A percentile compares a stretch with the other conserved stretches of the same genome.
phyloP scores from a whole-genome alignment of 306 rosid genomes.

The Arachis hypogaea region DNA sequence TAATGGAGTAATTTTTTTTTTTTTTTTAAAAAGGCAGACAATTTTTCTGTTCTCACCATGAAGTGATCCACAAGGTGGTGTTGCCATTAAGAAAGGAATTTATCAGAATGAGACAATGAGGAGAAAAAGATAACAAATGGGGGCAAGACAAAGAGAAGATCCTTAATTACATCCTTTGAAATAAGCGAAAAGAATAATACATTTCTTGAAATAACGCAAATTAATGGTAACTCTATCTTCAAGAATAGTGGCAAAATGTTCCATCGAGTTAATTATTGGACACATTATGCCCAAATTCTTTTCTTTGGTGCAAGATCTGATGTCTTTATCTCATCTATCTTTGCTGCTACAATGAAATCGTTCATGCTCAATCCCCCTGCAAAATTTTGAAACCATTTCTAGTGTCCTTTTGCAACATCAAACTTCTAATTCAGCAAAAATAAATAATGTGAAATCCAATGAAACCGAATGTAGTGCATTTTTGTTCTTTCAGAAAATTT shows the following conservation, averaged over 20 bases:
- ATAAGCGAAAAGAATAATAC: constrained; percentile 11
- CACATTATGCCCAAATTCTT: constrained; percentile 82
- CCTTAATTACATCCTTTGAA: background rate
- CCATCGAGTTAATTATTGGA: constrained; percentile 4
- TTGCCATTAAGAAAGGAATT: too few relatives aligned
- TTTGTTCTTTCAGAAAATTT: too few relatives aligned
- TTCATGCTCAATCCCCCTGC: constrained; percentile 97
- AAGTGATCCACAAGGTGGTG: too few relatives aligned
- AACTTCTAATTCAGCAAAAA: background rate
- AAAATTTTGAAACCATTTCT: constrained; percentile 38
- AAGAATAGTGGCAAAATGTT: constrained; percentile 22
- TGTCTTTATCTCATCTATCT: constrained; percentile 74
- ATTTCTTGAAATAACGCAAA: constrained; percentile 31
- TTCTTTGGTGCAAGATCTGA: constrained; percentile 83
- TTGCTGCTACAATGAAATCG: constrained; percentile 90
- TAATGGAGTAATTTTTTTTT: too few relatives aligned
- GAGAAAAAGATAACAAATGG: too few relatives aligned
- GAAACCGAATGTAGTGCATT: background rate
- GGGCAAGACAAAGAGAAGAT: too few relatives aligned
- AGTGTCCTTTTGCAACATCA: constrained; percentile 17
- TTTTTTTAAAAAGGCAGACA: too few relatives aligned
- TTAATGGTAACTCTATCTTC: constrained; percentile 6
- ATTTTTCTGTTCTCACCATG: too few relatives aligned
- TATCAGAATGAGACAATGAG: too few relatives aligned
- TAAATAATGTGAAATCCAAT: constrained; percentile 11